Base-by-base conservation (phyloP, 1,139 yeast species). In the Diutina rugosa region DNA sequence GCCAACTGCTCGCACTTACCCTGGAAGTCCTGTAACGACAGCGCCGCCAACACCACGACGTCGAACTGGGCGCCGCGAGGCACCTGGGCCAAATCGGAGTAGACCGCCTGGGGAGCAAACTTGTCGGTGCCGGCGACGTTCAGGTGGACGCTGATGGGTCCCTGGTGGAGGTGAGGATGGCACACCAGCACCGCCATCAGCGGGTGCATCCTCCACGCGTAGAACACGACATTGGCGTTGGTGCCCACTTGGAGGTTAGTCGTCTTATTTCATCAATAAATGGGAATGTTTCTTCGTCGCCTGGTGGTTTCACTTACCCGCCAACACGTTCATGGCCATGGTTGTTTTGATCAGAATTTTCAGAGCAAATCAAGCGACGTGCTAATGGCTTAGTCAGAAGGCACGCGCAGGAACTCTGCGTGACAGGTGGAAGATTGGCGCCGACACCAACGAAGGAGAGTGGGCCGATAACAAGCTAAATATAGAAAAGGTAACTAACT, bases 11-110 rank as follows among this genome's bases (percentile, higher is more conserved):
- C 61, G 55, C 76, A 68, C 7, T 66, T 57, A 5, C 62, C 58
- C 62, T 74, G 79, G 61, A 76, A 73, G 61, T 72, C 76, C 63
- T 77, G 80, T 52, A 77, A 68, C n/a, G 77, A 70, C 41, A 67
- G 60, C 55, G 73, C 69, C 58, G 74, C 68, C 48, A 76, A 55
- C 26, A 77, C 59, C 30, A 75, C 70, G 29, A 74, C 67, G 58
- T 76, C 79, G 62, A 60, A 75, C 55, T 64, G 65, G 44, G 59
- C 55, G 18, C 61, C 58, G 6, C 62, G 28, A 68, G 59, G 57
- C 63, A 67, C 51, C 60, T 58, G 44, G 67, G 53, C 28, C 63
- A 59, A 35, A n/a, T 55, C 41, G 10, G 54, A 58, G 41, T 55
- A 57, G 45, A 57, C 32, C 32, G 38, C 38, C n/a, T 45, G 52